Evolutionary conservation across 2,329 filamentous ascomycete species (phyloP), one percentile per base, ranked within the genome.

Genomic region (Alternaria triticina): DNA sequence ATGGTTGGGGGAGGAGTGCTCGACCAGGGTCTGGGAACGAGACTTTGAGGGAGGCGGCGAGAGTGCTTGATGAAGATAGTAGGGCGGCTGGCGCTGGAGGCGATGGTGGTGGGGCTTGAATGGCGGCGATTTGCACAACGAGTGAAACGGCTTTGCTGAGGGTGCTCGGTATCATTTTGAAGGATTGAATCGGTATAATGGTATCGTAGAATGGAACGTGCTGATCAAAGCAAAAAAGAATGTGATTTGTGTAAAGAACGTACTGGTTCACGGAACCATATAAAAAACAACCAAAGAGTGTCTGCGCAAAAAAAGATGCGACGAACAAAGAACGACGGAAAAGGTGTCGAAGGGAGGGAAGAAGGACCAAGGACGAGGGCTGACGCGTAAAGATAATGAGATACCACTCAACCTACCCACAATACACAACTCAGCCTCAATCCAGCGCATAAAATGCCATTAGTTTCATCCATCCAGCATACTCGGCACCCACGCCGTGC

Each of bases 1-100:
- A 74, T 6, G 70, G 69, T 23, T 64, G 55, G 5, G 70, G 65
- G 23, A 75, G 61, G 36, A 74, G 61, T 20, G 67, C 73, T 23
- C 71, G 59, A 23, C 49, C 54, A 11, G 56, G 69, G 23, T 73
- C 57, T 2, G 72, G 72, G 49, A 69, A 73, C 23, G 54, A 64
- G 13, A 62, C 52, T 54, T 61, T 69, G 13, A 75, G 55, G 1
- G 70, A 65, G 5, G 59, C 49, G 30, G 72, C 72, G 46, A 70
- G 63, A 25, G 58, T 54, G 9, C 64, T 55, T 44, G 71, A 67
- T 13, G 61, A 65, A 3, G 40, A 50, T 17, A 74, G 54, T 20
- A 74, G 62, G 0, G 64, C 54, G 28, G 63, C 59, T 25, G 63
- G 61, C 5, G 54, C 27, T 28, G 67, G 64, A 11, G 62, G 44